Evolutionary conservation across 768 basidiomycete species (phyloP).

Genomic region (Candolleomyces efflorescens): DNA sequence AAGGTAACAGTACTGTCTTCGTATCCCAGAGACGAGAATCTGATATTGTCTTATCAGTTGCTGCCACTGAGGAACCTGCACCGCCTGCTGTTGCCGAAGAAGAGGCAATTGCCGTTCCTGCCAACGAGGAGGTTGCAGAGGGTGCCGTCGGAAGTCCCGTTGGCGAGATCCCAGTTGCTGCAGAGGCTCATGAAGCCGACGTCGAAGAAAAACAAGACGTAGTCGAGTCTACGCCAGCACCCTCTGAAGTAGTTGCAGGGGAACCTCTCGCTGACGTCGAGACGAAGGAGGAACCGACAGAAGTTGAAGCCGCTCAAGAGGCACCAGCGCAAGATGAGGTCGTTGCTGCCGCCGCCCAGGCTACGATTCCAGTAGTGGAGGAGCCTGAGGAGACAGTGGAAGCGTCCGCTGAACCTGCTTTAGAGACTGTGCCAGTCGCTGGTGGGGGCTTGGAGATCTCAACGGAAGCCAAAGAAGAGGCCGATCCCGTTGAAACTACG

Average conservation of each 20-base stretch:
- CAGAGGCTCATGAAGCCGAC: not conserved
- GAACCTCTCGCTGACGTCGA: too few relatives aligned
- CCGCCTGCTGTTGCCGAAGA: not conserved
- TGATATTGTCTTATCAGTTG: too few relatives aligned
- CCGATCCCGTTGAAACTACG: not conserved
- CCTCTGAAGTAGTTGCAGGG: too few relatives aligned
- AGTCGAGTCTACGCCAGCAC: too few relatives aligned
- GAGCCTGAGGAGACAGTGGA: not conserved
- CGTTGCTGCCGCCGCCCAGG: not conserved
- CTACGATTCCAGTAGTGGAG: not conserved
- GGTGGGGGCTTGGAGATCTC: too few relatives aligned
- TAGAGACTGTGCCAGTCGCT: not conserved
- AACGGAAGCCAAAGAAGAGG: too few relatives aligned
- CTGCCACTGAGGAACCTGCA: too few relatives aligned
- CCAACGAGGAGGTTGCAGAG: not conserved
- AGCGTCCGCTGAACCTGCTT: not conserved
- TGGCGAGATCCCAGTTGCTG: not conserved
- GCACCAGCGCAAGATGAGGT: not conserved
- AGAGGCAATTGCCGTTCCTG: not conserved
- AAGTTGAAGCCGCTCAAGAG: too few relatives aligned
- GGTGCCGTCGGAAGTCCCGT: slow-evolving; percentile 5
- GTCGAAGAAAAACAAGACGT: too few relatives aligned
- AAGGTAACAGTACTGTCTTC: too few relatives aligned
- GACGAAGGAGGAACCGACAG: too few relatives aligned
- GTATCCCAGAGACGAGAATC: too few relatives aligned